Evolutionary conservation across 2,329 filamentous ascomycete genomes (phyloP).

Genomic region (Harringtonia aguacate): DNA sequence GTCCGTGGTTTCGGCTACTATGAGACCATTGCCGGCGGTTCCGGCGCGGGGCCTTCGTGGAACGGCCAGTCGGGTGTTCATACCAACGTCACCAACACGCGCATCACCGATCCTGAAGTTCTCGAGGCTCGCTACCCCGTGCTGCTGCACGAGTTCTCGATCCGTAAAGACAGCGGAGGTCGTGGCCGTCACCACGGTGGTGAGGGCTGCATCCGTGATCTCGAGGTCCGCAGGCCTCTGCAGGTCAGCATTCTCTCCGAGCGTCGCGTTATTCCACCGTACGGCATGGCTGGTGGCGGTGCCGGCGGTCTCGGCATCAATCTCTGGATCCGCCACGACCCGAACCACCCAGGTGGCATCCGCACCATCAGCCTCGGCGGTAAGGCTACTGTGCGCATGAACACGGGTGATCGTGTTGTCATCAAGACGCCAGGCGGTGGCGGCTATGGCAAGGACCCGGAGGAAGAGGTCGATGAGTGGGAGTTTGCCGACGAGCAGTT

Average conservation of each 20-base stretch:
- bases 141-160: constrained; percentile 56
- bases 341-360: too few relatives aligned
- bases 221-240: constrained; percentile 69
- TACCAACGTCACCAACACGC: constrained; percentile 78
- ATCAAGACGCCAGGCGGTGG: too few relatives aligned
- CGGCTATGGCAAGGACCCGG: too few relatives aligned
- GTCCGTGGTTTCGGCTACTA: constrained; percentile 76
- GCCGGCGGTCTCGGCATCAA: constrained; percentile 74
- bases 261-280: constrained; percentile 64
- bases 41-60: constrained; percentile 63
- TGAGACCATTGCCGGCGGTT: constrained; percentile 72
- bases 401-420: too few relatives aligned
- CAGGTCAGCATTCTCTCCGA: constrained; percentile 60
- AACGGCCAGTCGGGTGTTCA: constrained; percentile 67
- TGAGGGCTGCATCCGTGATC: constrained; percentile 66
- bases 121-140: constrained; percentile 70
- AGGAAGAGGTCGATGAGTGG: too few relatives aligned
- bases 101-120: constrained; percentile 71
- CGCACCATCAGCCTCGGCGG: too few relatives aligned
- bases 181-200: constrained; percentile 57
- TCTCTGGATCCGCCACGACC: constrained; percentile 71
- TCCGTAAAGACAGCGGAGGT: constrained; percentile 54
- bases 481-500: too few relatives aligned
- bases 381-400: too few relatives aligned
- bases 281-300: constrained; percentile 73